Conservation (phyloP, 2,329 filamentous ascomycete genomes). For the Pseudonectria foliicola region DNA sequence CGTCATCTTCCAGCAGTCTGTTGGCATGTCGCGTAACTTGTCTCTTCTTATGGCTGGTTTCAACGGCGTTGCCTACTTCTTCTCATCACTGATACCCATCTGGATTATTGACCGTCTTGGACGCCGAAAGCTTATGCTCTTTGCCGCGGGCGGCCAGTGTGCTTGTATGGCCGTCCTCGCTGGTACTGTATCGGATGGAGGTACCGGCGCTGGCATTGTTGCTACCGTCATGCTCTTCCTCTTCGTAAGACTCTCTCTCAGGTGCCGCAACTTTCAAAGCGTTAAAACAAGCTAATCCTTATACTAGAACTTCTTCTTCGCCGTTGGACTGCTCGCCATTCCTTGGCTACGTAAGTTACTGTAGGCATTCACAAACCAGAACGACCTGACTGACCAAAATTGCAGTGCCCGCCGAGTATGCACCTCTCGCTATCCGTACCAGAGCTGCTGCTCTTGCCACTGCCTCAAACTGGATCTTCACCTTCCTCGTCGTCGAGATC, state of each 20-base stretch:
- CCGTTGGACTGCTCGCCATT: slow-evolving; percentile 33
- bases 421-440: slow-evolving; percentile 31
- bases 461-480: slow-evolving; percentile 31
- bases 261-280: too few relatives aligned
- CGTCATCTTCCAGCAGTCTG: slow-evolving; percentile 37
- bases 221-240: slow-evolving; percentile 38
- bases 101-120: slow-evolving; percentile 37
- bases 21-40: slow-evolving; percentile 35
- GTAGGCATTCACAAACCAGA: background rate
- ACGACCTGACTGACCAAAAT: slow-evolving; percentile 2
- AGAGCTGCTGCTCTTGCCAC: slow-evolving; percentile 31
- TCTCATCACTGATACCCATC: slow-evolving; percentile 25
- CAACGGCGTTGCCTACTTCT: slow-evolving; percentile 33
- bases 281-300: too few relatives aligned
- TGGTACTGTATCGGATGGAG: slow-evolving; percentile 33
- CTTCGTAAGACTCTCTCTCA: too few relatives aligned
- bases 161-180: slow-evolving; percentile 40
- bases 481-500: slow-evolving; percentile 32
- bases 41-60: slow-evolving; percentile 48
- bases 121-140: slow-evolving; percentile 53
- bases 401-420: slow-evolving; percentile 35
- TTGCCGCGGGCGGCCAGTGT: slow-evolving; percentile 28
- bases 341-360: slow-evolving; percentile 26
- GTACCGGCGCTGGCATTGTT: slow-evolving; percentile 32
- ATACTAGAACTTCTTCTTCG: slow-evolving; percentile 32